Percentiles rank a stretch among this genome's conserved stretches.
These are phyloP conservation scores for Didymella segeticola DNA, from an alignment of 2,329 filamentous ascomycete species.

Conservation along the genomic window DNA sequence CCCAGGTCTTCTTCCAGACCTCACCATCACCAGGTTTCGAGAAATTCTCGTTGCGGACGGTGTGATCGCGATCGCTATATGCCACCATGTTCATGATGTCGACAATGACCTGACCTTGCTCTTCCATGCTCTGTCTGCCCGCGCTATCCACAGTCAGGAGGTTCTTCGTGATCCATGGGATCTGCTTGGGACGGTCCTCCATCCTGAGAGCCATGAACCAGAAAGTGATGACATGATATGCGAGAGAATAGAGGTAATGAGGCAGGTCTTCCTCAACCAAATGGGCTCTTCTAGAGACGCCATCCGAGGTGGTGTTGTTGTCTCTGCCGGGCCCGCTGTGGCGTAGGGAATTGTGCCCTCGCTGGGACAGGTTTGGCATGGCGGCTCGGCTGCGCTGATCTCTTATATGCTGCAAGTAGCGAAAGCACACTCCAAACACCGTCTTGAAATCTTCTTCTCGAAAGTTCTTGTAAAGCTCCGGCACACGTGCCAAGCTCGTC, in stretches of 20 bases:
- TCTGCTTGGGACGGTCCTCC: slow-evolving; percentile 80
- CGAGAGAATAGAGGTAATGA: slow-evolving; percentile 91
- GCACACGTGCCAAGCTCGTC: slow-evolving; percentile 84
- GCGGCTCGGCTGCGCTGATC: slow-evolving; percentile 59
- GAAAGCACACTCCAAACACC: slow-evolving; percentile 93
- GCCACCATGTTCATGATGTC: slow-evolving; percentile 93
- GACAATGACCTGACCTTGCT: slow-evolving; percentile 90
- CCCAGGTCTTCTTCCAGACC: slow-evolving; percentile 71
- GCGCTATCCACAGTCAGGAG: slow-evolving; percentile 78
- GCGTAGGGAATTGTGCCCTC: slow-evolving; percentile 46
- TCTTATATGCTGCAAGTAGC: slow-evolving; percentile 87
- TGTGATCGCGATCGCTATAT: slow-evolving; percentile 85
- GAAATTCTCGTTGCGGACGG: slow-evolving; percentile 70
- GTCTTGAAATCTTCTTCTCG: slow-evolving; percentile 90
- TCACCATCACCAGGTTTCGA: slow-evolving; percentile 69
- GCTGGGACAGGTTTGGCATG: slow-evolving; percentile 42
- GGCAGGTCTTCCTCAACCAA: slow-evolving; percentile 75
- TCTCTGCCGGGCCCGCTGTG: slow-evolving; percentile 56
- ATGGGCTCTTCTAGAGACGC: slow-evolving; percentile 48
- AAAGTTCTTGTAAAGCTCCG: slow-evolving; percentile 85
- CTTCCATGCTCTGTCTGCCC: slow-evolving; percentile 79
- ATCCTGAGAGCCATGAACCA: slow-evolving; percentile 94
- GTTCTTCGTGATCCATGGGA: slow-evolving; percentile 88
- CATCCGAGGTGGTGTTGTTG: slow-evolving; percentile 36
- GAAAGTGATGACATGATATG: slow-evolving; percentile 94